Percentiles rank a stretch among this genome's conserved stretches.
phyloP scores from a whole-genome alignment of 2,329 filamentous ascomycete species.

The Sporothrix inflata region DNA sequence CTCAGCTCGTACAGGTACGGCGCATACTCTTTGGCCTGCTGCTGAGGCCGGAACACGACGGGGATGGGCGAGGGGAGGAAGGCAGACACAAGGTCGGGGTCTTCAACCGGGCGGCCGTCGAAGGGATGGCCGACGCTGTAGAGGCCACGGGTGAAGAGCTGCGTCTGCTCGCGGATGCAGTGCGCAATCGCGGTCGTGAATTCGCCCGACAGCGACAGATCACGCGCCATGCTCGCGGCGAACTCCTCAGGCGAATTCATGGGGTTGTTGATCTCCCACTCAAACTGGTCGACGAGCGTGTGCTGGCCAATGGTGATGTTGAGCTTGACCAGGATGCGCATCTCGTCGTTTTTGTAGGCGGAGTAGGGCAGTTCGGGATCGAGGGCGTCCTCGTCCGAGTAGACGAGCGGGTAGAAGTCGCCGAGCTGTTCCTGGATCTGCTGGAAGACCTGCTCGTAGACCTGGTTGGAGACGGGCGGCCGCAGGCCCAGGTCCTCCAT shows the following conservation, averaged over 20 bases:
- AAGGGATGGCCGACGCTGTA: constrained; percentile 95
- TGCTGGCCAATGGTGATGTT: constrained; percentile 97
- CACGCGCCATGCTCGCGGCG: constrained; percentile 82
- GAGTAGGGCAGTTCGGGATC: constrained; percentile 88
- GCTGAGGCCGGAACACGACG: constrained; percentile 83
- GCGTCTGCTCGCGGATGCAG: constrained; percentile 93
- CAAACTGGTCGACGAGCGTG: constrained; percentile 94
- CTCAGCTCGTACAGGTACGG: constrained; percentile 94
- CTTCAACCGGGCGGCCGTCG: constrained; percentile 89
- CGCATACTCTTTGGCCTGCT: constrained; percentile 90
- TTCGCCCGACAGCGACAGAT: constrained; percentile 89
- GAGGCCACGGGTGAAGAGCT: constrained; percentile 90
- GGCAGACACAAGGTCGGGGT: constrained; percentile 81
- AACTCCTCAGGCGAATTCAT: constrained; percentile 95
- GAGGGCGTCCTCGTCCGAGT: constrained; percentile 84
- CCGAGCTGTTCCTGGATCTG: constrained; percentile 87
- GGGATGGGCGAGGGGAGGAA: constrained; percentile 85
- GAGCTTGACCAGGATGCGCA: constrained; percentile 92
- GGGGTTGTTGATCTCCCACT: constrained; percentile 98
- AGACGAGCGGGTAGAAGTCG: constrained; percentile 92
- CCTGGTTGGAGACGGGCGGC: constrained; percentile 67
- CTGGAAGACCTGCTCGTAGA: constrained; percentile 62
- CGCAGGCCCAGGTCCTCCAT: constrained; percentile 88
- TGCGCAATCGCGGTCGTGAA: constrained; percentile 98
- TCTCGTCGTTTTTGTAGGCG: constrained; percentile 98